phyloP scores from a whole-genome alignment of 208 protist genomes.

The Leishmania gerbilli region DNA sequence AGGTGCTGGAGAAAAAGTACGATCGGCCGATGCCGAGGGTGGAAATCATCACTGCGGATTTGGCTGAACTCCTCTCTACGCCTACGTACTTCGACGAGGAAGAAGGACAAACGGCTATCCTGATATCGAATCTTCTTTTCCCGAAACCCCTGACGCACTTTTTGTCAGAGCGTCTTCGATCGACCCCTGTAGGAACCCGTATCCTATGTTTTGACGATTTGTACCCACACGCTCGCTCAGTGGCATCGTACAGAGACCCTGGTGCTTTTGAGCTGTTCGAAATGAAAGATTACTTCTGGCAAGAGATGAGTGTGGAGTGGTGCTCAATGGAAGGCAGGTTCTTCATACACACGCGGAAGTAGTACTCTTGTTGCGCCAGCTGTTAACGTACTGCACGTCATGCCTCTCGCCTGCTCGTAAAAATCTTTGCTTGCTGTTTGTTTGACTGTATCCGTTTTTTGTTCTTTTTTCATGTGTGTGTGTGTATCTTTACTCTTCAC shows the following conservation, averaged over 20 bases:
- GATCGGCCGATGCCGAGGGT: constrained; percentile 54
- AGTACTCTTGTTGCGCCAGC: background rate
- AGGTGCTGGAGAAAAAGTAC: constrained; percentile 41
- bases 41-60: constrained; percentile 70
- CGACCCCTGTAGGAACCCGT: constrained; percentile 48
- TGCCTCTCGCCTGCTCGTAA: background rate
- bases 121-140: constrained; percentile 82
- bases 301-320: constrained; percentile 76
- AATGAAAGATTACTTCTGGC: constrained; percentile 83
- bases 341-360: constrained; percentile 57
- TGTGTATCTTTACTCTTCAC: background rate
- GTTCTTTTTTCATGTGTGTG: background rate
- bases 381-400: constrained; percentile 16
- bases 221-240: constrained; percentile 68
- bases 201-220: constrained; percentile 85
- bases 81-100: constrained; percentile 44
- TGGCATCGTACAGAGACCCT: constrained; percentile 65
- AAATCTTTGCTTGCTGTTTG: background rate
- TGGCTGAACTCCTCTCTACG: constrained; percentile 49
- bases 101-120: constrained; percentile 53
- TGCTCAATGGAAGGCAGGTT: constrained; percentile 60
- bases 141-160: constrained; percentile 75
- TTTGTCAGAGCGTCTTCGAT: constrained; percentile 69
- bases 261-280: constrained; percentile 77
- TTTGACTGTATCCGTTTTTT: background rate